Conservation (phyloP, 2,329 filamentous ascomycete genomes). For the Podosphaera xanthii region DNA sequence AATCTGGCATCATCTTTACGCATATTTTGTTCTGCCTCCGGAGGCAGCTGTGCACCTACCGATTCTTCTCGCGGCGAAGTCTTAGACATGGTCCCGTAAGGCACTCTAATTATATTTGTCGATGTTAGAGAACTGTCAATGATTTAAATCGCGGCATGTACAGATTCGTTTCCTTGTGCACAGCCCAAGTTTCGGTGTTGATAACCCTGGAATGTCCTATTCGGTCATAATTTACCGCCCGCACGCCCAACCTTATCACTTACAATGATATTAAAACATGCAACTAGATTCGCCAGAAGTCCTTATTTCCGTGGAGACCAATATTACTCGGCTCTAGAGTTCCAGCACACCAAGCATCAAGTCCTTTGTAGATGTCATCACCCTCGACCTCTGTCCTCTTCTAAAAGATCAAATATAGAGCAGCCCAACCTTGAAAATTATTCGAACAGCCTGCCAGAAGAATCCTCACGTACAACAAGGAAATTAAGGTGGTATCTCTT, state of each 20-base stretch:
- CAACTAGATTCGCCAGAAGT: not conserved
- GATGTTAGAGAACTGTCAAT: not conserved
- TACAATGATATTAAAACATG: not conserved
- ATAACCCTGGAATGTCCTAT: not conserved
- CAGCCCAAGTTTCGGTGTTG: not conserved
- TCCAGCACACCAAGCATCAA: not conserved
- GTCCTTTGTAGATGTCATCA: conserved; percentile 2
- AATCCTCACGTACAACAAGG: conserved; percentile 32
- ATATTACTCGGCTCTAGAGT: not conserved
- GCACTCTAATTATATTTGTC: not conserved
- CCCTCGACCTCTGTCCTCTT: conserved; percentile 12
- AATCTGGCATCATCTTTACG: conserved; percentile 14
- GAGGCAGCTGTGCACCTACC: not conserved
- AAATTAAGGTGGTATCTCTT: conserved; percentile 53
- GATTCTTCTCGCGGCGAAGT: not conserved
- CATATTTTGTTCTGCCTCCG: not conserved
- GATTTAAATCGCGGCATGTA: not conserved
- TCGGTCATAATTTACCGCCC: too few relatives aligned
- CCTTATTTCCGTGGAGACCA: conserved; percentile 2
- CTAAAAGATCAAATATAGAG: conserved; percentile 8
- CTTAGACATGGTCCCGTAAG: not conserved
- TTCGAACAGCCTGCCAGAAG: conserved; percentile 23
- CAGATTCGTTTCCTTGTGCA: not conserved
- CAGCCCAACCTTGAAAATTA: conserved; percentile 13
- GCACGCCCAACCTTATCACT: not conserved